Base-by-base conservation (phyloP, 106 monocot genomes). In the Phalaenopsis aphrodite region DNA sequence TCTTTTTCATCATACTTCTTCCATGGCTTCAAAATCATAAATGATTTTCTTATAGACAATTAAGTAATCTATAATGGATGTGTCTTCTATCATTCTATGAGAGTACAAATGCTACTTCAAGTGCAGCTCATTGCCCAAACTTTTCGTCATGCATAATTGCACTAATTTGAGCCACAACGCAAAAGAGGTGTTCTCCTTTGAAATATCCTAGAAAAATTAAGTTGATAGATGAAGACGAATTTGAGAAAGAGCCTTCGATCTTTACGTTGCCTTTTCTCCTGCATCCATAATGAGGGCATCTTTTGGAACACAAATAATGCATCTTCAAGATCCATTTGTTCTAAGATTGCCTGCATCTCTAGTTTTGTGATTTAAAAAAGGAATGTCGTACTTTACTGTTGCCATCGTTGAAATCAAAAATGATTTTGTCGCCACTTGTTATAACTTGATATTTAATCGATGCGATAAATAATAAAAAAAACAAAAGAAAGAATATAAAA, bases 181-280 rank as follows among this genome's bases (percentile, higher is more conserved):
- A 1, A 56, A 12, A 56, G 55, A 4, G 15, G 36, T 57, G 12
- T 78, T 78, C 39, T 78, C 56, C 56, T 78, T 55, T 11, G 56
- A 38, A n/a, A 78, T 56, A 37, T 78, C 55, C 17, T 78, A 55
- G 7, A 78, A 56, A 41, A 56, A 57, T 14, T 78, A 24, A 37
- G 56, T 78, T n/a, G 21, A 56, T 14, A 78, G 55, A 41, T 78
- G 55, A 56, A 56, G 78, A 37, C 56, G 55, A 41, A 55, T 78
- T 41, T 56, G 24, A 8, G 78, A 36, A 5, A 78, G 10, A 15
- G 56, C 78, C 23, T 78, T 14, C 19, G 24, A 23, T 78, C 37
- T 24, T 30, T 78, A 1, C 2, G 2, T 17, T 56, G 24, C 18
- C 56, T 36, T 36, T 56, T 15, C 52, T 18, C 12, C 11, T 1